A percentile compares a stretch with the other conserved stretches of the same genome.
phyloP scores from a whole-genome alignment of 2,329 filamentous ascomycete species.

The Cordyceps tenuipes region DNA sequence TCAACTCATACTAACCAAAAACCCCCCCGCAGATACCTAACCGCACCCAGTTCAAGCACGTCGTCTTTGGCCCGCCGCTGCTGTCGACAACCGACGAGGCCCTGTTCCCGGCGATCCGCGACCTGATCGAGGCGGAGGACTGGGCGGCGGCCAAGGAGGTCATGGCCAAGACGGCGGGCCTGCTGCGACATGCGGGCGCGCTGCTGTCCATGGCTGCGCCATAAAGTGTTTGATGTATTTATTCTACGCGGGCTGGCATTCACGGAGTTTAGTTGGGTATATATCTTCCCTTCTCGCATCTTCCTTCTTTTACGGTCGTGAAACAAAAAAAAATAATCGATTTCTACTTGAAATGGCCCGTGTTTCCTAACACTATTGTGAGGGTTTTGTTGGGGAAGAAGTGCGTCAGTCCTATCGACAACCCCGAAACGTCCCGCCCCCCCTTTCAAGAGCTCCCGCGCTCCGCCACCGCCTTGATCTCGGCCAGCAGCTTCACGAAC shows the following conservation, averaged over 20 bases:
- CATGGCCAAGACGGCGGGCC: conserved; percentile 56
- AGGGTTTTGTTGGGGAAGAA: no score
- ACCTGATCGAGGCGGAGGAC: conserved; percentile 58
- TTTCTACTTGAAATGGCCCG: background rate
- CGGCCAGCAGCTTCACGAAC: background rate
- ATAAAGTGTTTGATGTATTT: background rate
- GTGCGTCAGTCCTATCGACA: no score
- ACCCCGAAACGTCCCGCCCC: no score
- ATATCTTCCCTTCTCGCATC: background rate
- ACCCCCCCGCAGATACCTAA: conserved; percentile 62
- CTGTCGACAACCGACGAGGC: conserved; percentile 63
- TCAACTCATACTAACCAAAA: conserved; percentile 16
- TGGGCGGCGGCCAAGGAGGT: conserved; percentile 56
- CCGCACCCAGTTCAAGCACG: conserved; percentile 87
- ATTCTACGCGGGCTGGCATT: conserved; percentile 1
- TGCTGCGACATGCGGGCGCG: conserved; percentile 47
- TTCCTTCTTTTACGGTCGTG: no score
- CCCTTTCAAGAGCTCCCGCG: background rate
- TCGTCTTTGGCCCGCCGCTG: conserved; percentile 75
- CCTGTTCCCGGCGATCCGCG: conserved; percentile 66
- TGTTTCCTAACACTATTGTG: background rate
- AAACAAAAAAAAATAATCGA: background rate
- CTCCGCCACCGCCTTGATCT: background rate
- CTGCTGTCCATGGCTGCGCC: conserved; percentile 7
- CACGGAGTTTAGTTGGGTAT: background rate